Conservation (phyloP, 768 basidiomycete genomes). For the Hirschioporus abietinus region DNA sequence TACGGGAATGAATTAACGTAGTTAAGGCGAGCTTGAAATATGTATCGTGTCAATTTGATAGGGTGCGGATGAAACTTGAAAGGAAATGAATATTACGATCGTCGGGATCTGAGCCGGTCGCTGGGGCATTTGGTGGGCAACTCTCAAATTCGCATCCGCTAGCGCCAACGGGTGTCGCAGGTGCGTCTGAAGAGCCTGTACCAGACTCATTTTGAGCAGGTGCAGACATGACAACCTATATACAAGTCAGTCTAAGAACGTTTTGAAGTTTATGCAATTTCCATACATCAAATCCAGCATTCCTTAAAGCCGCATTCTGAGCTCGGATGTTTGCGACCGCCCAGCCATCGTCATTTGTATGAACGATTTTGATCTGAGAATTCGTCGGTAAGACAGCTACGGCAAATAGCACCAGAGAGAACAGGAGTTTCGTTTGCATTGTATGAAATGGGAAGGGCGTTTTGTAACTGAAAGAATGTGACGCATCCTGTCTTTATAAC, state of each 20-base stretch:
- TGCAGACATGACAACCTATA: conserved; percentile 25
- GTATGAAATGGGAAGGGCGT: too few species aligned
- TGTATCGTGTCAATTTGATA: neutral
- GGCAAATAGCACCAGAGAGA: neutral
- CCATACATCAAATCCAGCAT: conserved; percentile 23
- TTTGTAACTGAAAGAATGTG: too few species aligned
- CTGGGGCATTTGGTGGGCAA: conserved; percentile 27
- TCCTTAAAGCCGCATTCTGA: conserved; percentile 20
- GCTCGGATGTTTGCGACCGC: conserved; percentile 27
- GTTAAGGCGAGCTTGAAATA: conserved; percentile 25
- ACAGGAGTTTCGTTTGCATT: too few species aligned
- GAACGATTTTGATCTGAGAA: conserved; percentile 16
- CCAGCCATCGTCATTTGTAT: conserved; percentile 30
- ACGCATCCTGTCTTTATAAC: too few species aligned
- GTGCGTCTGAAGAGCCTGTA: conserved; percentile 22
- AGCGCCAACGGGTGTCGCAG: conserved; percentile 20
- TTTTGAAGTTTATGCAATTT: too few species aligned
- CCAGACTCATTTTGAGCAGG: conserved; percentile 30
- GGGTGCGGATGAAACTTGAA: conserved; percentile 3
- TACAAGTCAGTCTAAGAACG: neutral
- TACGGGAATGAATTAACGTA: conserved; percentile 32
- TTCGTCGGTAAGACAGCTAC: neutral
- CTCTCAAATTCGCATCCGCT: conserved; percentile 27
- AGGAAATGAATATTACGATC: conserved; percentile 18
- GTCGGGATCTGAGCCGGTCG: conserved; percentile 23